Base-by-base conservation (phyloP, 352 stramenopile genomes). In the Pythium coloratum region DNA sequence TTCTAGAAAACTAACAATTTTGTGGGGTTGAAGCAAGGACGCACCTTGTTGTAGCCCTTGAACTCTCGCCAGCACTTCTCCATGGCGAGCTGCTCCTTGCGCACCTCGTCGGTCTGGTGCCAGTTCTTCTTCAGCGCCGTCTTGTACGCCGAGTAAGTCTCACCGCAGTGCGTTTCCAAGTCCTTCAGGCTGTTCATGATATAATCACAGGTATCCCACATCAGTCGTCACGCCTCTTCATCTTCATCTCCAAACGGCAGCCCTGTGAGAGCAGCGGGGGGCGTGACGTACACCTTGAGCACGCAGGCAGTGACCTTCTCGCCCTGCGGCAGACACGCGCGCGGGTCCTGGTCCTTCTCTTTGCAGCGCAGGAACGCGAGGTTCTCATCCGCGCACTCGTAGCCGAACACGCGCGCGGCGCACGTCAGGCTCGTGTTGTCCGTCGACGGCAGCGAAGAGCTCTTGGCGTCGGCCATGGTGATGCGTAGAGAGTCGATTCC, bases 371-470 rank as follows among this genome's bases (percentile, higher is more conserved):
- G 76, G 69, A 96, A 96, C 55, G 75, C 82, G 42, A 93, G 76
- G 78, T 96, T 96, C 64, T 75, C 71, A 62, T 92, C 83, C 18
- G 87, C 84, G 66, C 89, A 96, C 68, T 95, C 86, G 67, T 86
- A 85, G 59, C 79, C 82, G 70, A 96, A 81, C 59, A 93, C 88
- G 47, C 84, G 85, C 63, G 87, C 87, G 26, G 89, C 86, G 72
- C 86, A 92, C 74, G 81, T 90, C 72, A 96, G 84, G 67, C 87
- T 94, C 59, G 88, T 95, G 79, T 92, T 95, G 80, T 96, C 87
- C 68, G 87, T 94, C 50, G 84, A 75, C 60, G 88, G 88, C 67
- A 91, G 70, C 69, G 78, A 71, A 67, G 80, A 81, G 62, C 64
- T 71, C 72, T 86, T 85, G 66, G 64, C 69, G 59, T 88, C 81